Evolutionary conservation across 495 filamentous ascomycete species (phyloP), one percentile per base, ranked within the genome.

Genomic region (Polyplosphaeria fusca): DNA sequence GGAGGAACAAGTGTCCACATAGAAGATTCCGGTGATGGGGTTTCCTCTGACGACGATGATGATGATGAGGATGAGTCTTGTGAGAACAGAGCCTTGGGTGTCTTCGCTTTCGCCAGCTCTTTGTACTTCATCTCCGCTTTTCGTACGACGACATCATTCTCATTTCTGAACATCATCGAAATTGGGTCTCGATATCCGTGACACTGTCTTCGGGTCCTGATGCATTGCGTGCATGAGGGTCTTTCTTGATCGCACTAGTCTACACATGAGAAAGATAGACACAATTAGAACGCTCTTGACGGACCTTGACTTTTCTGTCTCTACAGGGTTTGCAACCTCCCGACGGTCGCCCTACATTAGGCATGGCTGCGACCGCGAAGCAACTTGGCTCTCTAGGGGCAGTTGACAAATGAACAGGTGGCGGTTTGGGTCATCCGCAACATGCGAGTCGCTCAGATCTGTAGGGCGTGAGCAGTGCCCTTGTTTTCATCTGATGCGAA

Each of bases 311-410:
- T 23, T 57, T 62, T 28, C 52, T 51, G 9, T 52, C 59, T 46
- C 59, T 56, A 23, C 59, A 62, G 22, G 27, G 38, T 25, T 52
- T 50, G 41, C 59, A 62, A 3, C 52, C 59, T 42, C 57, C 57
- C 9, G 52, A 56, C 2, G 59, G 59, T 45, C 57, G 56, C 1
- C 59, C 59, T 9, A 55, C 52, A 35, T 62, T 62, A 18, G 52
- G 52, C 52, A 56, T 62, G 30, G 9, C 30, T 35, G 30, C n/a
- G 30, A 9, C n/a, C 9, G 30, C 7, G 30, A 35, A 35, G 30
- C 30, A 35, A 35, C n/a, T n/a, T n/a, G n/a, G n/a, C n/a, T n/a
- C n/a, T n/a, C n/a, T n/a, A n/a, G n/a, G n/a, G n/a, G n/a, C n/a
- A n/a, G n/a, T n/a, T n/a, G n/a, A n/a, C n/a, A n/a, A n/a, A n/a